These are phyloP conservation scores for Heterobasidion irregulare DNA, from an alignment of 1,284 basidiomycete species.

Conservation along the genomic window DNA sequence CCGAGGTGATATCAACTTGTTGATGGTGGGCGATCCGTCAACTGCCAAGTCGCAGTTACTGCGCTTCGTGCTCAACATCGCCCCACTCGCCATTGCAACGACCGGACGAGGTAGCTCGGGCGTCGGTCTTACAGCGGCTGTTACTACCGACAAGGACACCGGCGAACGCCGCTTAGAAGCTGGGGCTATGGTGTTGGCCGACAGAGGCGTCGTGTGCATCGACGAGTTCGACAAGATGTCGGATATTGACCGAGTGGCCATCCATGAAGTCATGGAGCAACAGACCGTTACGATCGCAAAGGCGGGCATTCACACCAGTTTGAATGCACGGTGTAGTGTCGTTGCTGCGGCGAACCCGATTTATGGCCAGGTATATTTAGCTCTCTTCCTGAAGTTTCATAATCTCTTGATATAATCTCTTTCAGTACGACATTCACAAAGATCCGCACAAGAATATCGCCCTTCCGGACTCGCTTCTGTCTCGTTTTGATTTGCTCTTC, in stretches of 20 bases:
- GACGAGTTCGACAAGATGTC: conserved; percentile 99
- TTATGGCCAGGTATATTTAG: conserved; percentile 71
- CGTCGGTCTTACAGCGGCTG: conserved; percentile 98
- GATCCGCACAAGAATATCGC: conserved; percentile 99
- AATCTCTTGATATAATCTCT: not conserved
- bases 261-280: conserved; percentile 99
- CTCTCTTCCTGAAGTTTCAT: not conserved
- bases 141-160: conserved; percentile 97
- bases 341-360: conserved; percentile 99
- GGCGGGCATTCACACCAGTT: conserved; percentile 96
- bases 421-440: conserved; percentile 98
- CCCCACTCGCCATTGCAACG: conserved; percentile 95
- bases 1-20: conserved; percentile 98
- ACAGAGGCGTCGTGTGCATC: conserved; percentile 97
- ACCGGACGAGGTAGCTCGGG: conserved; percentile 97
- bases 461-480: conserved; percentile 94
- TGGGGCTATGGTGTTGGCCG: conserved; percentile 99
- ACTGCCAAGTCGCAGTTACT: conserved; percentile 98
- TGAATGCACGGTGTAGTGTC: conserved; percentile 97
- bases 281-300: conserved; percentile 99
- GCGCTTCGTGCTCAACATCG: conserved; percentile 93
- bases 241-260: conserved; percentile 97
- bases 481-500: conserved; percentile 98
- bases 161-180: conserved; percentile 95
- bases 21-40: conserved; percentile 99